Evolutionary conservation across 768 basidiomycete species (phyloP), one percentile per base, ranked within the genome.

Genomic region (Trametes meyenii): DNA sequence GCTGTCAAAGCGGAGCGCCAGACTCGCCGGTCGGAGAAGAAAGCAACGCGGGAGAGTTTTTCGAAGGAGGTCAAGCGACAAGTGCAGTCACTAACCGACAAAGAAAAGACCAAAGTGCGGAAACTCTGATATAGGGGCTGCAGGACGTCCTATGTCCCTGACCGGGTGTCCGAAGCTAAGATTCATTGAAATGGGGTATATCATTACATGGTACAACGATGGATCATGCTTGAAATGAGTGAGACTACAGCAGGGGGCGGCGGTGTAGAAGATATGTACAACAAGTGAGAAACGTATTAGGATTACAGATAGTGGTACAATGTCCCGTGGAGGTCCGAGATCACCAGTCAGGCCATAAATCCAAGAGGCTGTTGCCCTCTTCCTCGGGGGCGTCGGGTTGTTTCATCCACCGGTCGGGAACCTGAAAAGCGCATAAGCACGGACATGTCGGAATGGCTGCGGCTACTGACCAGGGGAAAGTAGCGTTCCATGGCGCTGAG

Each of bases 351-450:
- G 75, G 75, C 77, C 76, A 77, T 16, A 78, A 63, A 26, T 78
- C 74, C 19, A 76, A 62, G 17, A 77, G 63, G 45, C 65, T 71
- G 42, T 76, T 76, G 55, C 76, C 76, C 56, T 92, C 91, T 69
- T 92, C 91, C 70, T 93, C 90, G 1, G 90, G 85, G 0, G 82
- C 79, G 67, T 94, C 90, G 56, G 81, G 84, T 61, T 88, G 88
- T 72, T 94, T 94, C 89, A 92, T 90, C 92, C 92, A 94, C 51
- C 93, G 84, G 73, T 94, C 92, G 11, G 92, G 92, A 46, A 91
- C 84, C 92, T 94, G 50, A 2, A 64, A 10, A 11, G 59, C n/a
- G 55, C 46, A 61, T 46, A n/a, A 65, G 59, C 29, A 42, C 44
- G 39, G 24, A 26, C 46, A 29, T 43, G 44, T 10, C 39, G 24